Evolutionary conservation across 1,139 yeast genomes (phyloP), one percentile per base, ranked within the genome.

Genomic region (Hemisphaericaspora xylofermentans): DNA sequence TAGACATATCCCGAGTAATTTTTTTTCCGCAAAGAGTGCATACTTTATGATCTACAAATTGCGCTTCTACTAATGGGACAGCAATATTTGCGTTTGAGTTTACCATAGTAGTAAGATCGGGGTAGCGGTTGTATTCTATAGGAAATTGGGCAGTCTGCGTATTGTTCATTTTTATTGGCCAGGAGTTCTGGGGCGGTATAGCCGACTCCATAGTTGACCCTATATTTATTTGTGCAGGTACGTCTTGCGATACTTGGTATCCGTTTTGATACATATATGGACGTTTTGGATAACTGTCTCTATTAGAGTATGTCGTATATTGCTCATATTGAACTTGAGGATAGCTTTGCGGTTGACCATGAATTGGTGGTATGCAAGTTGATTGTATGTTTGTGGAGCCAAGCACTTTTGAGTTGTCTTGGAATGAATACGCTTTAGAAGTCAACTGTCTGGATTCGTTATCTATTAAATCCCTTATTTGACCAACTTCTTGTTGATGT

Each of bases 1-100:
- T 64, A 1, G 83, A 71, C 70, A 82, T 69, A 56, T 82, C 88
- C 45, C 88, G 65, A 13, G 78, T 68, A 43, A 82, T 79, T 42
- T 68, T 60, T 50, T 77, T 78, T 16, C 77, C 74, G 59, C 88
- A 82, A n/a, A 78, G 63, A 2, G 64, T 66, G 54, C 88, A 82
- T 15, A 60, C 63, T 13, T 48, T 52, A 42, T 51, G 54, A 43
- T 63, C 68, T 15, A 63, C 62, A 44, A 63, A 63, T 30, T 57
- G 54, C 9, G 57, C 48, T 35, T 67, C 72, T 13, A 70, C 76
- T 43, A 66, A 52, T 7, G 76, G 76, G 0, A 64, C 60, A 15
- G 58, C 56, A 12, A 67, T 56, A 37, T 53, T 56, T 9, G 63
- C 51, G 43, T 69, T 67, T 29, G 72, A 58, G 46, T 71, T 71